phyloP scores from a whole-genome alignment of 345 rosid species.

The Sonneratia alba region DNA sequence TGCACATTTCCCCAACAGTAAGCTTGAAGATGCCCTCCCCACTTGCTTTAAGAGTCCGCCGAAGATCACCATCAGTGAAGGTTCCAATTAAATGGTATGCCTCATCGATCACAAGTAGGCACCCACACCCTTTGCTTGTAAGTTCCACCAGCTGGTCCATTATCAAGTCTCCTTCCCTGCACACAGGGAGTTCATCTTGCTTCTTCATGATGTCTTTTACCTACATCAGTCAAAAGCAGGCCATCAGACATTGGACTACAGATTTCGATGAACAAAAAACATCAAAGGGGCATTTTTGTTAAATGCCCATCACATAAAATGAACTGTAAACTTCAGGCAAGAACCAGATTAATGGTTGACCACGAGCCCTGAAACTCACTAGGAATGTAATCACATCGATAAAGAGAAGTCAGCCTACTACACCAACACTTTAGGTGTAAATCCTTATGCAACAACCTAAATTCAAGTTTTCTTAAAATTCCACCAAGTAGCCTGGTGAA shows the following conservation, averaged over 20 bases:
- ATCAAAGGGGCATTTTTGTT: background rate
- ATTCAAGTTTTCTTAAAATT: background rate
- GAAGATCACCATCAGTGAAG: conserved; percentile 89
- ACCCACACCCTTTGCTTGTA: conserved; percentile 89
- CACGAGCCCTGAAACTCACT: background rate
- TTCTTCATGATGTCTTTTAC: conserved; percentile 91
- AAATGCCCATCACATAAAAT: background rate
- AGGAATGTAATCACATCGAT: background rate
- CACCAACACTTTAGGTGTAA: background rate
- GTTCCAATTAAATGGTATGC: conserved; percentile 68
- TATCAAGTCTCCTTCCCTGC: conserved; percentile 81
- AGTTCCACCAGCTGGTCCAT: conserved; percentile 94
- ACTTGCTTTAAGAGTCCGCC: conserved; percentile 81
- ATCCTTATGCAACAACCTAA: background rate
- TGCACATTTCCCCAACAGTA: conserved; percentile 91
- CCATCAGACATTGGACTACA: background rate
- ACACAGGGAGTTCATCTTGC: conserved; percentile 79
- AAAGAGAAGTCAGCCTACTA: background rate
- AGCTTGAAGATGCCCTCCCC: conserved; percentile 89
- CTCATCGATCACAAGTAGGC: conserved; percentile 71
- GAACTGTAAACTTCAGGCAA: background rate
- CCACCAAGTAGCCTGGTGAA: background rate
- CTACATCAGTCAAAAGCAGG: conserved; percentile 17
- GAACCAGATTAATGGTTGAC: background rate
- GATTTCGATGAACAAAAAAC: background rate